A percentile compares a stretch with the other conserved stretches of the same genome.
These are phyloP conservation scores for Conticribra weissflogii DNA, from an alignment of 108 stramenopile species.

Conservation along the genomic window DNA sequence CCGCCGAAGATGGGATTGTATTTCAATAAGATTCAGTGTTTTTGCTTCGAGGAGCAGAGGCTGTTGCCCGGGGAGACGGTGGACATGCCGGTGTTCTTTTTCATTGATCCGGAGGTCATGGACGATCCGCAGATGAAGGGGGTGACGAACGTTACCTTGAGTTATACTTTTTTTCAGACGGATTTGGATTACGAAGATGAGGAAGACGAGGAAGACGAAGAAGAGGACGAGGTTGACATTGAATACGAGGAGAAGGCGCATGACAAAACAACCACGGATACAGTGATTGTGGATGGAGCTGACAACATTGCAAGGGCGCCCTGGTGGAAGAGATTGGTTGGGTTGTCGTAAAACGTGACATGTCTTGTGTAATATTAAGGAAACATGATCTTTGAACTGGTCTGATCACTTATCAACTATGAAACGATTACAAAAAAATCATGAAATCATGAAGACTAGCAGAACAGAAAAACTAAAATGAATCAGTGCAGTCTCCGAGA, in stretches of 20 bases:
- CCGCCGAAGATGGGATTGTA: constrained; percentile 96
- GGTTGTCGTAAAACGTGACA: not conserved
- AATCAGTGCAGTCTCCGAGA: no score
- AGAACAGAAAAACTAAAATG: no score
- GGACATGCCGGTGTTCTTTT: constrained; percentile 99
- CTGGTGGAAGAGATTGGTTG: not conserved
- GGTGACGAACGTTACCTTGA: constrained; percentile 92
- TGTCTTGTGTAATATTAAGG: no score
- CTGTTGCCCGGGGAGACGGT: constrained; percentile 95
- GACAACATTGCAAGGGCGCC: not conserved
- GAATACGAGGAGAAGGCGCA: no score
- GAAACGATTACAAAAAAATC: no score
- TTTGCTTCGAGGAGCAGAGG: constrained; percentile 99
- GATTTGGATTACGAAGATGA: constrained; percentile 90
- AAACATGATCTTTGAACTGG: no score
- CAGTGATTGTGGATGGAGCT: not conserved
- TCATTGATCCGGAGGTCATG: constrained; percentile 97
- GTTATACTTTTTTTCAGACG: constrained; percentile 99
- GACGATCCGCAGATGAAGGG: constrained; percentile 92
- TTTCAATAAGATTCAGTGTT: constrained; percentile 99
- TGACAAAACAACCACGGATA: no score
- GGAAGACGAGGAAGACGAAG: constrained; percentile 56
- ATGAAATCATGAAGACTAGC: no score
- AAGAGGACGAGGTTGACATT: not conserved
- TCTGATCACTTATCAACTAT: no score